Evolutionary conservation across 345 rosid genomes (phyloP).

Genomic region (Crucihimalaya himalaica): DNA sequence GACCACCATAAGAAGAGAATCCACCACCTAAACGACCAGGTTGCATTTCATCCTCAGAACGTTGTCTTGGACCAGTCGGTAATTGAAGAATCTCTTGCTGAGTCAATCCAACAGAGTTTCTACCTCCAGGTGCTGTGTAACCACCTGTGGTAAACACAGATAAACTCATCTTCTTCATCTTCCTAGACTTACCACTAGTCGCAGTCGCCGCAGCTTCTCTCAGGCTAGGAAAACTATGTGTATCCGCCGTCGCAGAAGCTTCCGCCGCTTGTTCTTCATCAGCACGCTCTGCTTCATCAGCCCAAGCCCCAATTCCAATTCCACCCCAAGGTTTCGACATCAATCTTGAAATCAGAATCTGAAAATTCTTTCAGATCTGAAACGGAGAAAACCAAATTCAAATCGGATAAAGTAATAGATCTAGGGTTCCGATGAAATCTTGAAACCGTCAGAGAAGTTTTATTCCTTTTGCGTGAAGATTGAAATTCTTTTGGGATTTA

Average conservation of each 20-base stretch:
- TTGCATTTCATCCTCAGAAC: slow-evolving; percentile 85
- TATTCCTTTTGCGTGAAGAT: slow-evolving; percentile 28
- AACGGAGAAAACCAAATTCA: neutral
- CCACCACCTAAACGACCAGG: slow-evolving; percentile 80
- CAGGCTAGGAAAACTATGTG: slow-evolving; percentile 76
- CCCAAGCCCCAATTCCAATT: slow-evolving; percentile 83
- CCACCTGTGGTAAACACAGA: slow-evolving; percentile 33
- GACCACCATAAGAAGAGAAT: slow-evolving; percentile 69
- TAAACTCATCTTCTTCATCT: slow-evolving; percentile 73
- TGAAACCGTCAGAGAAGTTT: slow-evolving; percentile 27
- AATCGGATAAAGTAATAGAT: neutral
- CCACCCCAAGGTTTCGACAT: slow-evolving; percentile 80
- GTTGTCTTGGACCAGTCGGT: slow-evolving; percentile 89
- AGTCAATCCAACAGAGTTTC: slow-evolving; percentile 55
- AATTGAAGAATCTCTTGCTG: slow-evolving; percentile 80
- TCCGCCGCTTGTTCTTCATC: slow-evolving; percentile 61
- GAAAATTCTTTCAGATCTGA: slow-evolving; percentile 27
- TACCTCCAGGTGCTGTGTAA: slow-evolving; percentile 34
- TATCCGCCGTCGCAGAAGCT: slow-evolving; percentile 39
- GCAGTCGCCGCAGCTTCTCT: slow-evolving; percentile 57
- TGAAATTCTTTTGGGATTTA: slow-evolving; percentile 18
- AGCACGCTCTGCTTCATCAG: slow-evolving; percentile 86
- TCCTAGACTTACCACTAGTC: slow-evolving; percentile 69
- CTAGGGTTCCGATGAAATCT: slow-evolving; percentile 28
- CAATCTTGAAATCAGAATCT: slow-evolving; percentile 18